Percentiles rank a stretch among this genome's conserved stretches.
phyloP scores from a whole-genome alignment of 805 yeast genomes.

The Wickerhamomyces silvicola region DNA sequence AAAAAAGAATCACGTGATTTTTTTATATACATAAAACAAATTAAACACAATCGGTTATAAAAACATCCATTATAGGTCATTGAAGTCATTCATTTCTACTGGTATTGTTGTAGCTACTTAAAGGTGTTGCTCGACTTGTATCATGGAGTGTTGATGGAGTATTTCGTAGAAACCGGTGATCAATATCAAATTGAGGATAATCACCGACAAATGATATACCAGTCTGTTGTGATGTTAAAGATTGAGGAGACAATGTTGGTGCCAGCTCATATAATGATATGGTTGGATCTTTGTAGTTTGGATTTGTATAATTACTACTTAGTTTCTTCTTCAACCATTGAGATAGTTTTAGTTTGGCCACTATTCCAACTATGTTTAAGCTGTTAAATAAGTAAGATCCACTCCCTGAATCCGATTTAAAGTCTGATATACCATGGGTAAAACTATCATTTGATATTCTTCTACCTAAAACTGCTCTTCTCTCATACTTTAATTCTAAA shows the following conservation, averaged over 20 bases:
- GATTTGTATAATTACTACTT: slow-evolving; percentile 1
- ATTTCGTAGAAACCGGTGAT: slow-evolving; percentile 20
- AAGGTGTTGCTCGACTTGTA: slow-evolving; percentile 11
- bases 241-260: slow-evolving; percentile 3
- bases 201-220: slow-evolving; percentile 17
- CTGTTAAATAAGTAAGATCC: too few relatives aligned
- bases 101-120: too few relatives aligned
- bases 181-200: slow-evolving; percentile 21
- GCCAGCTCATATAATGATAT: slow-evolving; percentile 10
- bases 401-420: not conserved
- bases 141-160: slow-evolving; percentile 19
- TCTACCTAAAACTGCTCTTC: slow-evolving; percentile 57
- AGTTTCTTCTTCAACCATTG: slow-evolving; percentile 9
- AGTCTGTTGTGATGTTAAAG: slow-evolving; percentile 7
- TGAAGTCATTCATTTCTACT: slow-evolving; percentile 1
- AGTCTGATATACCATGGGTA: slow-evolving; percentile 7
- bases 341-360: too few relatives aligned
- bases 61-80: too few relatives aligned
- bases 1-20: too few relatives aligned
- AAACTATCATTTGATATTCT: slow-evolving; percentile 42
- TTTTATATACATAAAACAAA: too few relatives aligned
- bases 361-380: too few relatives aligned
- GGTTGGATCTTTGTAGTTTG: not conserved
- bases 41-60: too few relatives aligned
- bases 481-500: slow-evolving; percentile 43